Evolutionary conservation across 495 filamentous ascomycete genomes (phyloP).

Genomic region (Articulospora tetracladia): DNA sequence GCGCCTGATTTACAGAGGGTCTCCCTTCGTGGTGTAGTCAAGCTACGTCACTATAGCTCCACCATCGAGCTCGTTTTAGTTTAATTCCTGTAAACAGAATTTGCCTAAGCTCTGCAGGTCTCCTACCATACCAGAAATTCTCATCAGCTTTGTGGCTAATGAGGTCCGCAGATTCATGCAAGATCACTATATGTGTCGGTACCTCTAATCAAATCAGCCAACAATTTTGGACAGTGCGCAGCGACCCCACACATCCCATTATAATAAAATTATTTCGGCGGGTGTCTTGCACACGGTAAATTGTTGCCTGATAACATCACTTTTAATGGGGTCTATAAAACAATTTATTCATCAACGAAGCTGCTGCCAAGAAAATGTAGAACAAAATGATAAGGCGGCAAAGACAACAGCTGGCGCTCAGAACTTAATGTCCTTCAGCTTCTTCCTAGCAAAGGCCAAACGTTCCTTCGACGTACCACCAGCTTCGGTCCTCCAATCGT

Average conservation of each 20-base stretch:
- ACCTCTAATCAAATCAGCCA: neutral
- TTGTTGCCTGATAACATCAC: too few relatives aligned
- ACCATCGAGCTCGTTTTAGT: constrained; percentile 22
- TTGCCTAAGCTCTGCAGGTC: constrained; percentile 17
- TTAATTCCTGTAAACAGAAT: constrained; percentile 18
- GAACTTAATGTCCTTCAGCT: too few relatives aligned
- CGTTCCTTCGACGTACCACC: too few relatives aligned
- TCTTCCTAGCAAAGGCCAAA: too few relatives aligned
- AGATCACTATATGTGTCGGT: neutral
- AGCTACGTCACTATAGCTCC: constrained; percentile 16
- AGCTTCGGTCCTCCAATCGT: too few relatives aligned
- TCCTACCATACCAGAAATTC: constrained; percentile 5
- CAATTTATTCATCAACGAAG: too few relatives aligned
- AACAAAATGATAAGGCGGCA: too few relatives aligned
- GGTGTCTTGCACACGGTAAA: too few relatives aligned
- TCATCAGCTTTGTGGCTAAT: constrained; percentile 2
- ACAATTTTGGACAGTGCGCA: neutral
- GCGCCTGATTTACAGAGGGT: constrained; percentile 10
- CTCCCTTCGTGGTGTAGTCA: constrained; percentile 13
- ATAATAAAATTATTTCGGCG: too few relatives aligned
- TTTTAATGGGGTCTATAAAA: too few relatives aligned
- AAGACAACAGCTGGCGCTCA: too few relatives aligned
- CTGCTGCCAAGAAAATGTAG: too few relatives aligned
- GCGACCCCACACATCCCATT: neutral
- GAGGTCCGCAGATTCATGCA: neutral